Conservation (phyloP, 139 green algal genomes). For the Monoraphidium neglectum region DNA sequence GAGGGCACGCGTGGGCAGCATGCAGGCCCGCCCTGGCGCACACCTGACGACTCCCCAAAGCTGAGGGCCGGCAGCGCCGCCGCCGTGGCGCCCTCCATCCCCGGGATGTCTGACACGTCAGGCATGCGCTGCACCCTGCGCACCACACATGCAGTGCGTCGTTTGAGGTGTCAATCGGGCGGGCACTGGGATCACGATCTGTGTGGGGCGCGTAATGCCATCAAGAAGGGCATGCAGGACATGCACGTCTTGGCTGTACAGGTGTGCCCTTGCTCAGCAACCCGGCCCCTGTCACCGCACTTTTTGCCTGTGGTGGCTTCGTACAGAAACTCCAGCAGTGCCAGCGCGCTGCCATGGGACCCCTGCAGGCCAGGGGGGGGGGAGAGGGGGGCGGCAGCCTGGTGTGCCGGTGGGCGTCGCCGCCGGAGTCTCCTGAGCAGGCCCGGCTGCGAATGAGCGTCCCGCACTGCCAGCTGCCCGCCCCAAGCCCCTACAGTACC, state of each 20-base stretch:
- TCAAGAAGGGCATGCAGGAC: background rate
- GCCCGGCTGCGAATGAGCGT: background rate
- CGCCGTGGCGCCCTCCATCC: too few relatives aligned
- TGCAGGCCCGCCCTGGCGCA: background rate
- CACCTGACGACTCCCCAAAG: too few relatives aligned
- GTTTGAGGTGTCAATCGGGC: conserved; percentile 4
- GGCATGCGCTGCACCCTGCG: too few relatives aligned
- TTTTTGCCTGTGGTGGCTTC: conserved; percentile 62
- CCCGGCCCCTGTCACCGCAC: conserved; percentile 35
- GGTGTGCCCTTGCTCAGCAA: background rate
- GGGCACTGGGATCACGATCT: background rate
- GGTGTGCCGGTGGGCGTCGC: background rate
- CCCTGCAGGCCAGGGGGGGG: conserved; percentile 46
- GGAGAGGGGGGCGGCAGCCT: conserved; percentile 35
- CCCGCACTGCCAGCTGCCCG: background rate
- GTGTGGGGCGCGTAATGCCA: background rate
- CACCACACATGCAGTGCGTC: too few relatives aligned
- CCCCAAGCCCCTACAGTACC: background rate
- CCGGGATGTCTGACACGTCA: too few relatives aligned
- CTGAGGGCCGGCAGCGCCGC: too few relatives aligned
- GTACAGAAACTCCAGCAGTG: conserved; percentile 61
- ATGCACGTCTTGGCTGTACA: background rate
- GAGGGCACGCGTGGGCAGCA: too few relatives aligned
- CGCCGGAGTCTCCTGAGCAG: background rate
- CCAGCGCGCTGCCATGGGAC: conserved; percentile 39